Evolutionary conservation across 768 basidiomycete genomes (phyloP), one percentile per base, ranked within the genome.

Genomic region (Boletus huronensis): DNA sequence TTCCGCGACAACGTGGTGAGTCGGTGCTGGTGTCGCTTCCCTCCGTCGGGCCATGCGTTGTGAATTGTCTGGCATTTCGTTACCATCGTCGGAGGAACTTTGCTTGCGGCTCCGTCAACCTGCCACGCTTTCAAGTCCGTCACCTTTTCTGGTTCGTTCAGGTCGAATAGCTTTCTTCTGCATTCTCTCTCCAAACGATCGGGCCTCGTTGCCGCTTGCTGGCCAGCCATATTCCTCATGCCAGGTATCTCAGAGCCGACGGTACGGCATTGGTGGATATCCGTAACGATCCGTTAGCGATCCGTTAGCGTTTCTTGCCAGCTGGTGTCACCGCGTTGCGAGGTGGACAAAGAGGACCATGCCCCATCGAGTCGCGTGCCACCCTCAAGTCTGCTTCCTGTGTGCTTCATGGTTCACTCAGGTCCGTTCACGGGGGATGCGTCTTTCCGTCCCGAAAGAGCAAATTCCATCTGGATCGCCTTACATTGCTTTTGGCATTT

Each of bases 401-500:
- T 4, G 17, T 45, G 29, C 44, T 23, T 29, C 48, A 21, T 38
- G 29, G 26, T 13, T n/a, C 32, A 19, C 39, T 34, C 31, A 19
- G 8, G 32, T 40, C 23, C 40, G 34, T 42, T 41, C 28, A 7
- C 8, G 34, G 4, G 23, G 41, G 16, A 23, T 36, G 26, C n/a
- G 11, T 19, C 26, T 21, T 38, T 53, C 52, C 43, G 32, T 39
- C 35, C 29, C 48, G 54, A 34, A 51, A 29, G n/a, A 42, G 40
- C 42, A 43, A 25, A 35, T 46, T 28, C 46, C 29, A 40, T 53
- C 45, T 16, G 65, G 40, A 55, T 23, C 5, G 32, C 54, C 54
- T 42, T 32, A 8, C 32, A 48, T 49, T 39, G 17, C 41, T 28
- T 39, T 52, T 36, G 34, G 38, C 46, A 60, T 66, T 58, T 66